Base-by-base conservation (phyloP, 805 yeast species). In the Pichia phayaonensis region DNA sequence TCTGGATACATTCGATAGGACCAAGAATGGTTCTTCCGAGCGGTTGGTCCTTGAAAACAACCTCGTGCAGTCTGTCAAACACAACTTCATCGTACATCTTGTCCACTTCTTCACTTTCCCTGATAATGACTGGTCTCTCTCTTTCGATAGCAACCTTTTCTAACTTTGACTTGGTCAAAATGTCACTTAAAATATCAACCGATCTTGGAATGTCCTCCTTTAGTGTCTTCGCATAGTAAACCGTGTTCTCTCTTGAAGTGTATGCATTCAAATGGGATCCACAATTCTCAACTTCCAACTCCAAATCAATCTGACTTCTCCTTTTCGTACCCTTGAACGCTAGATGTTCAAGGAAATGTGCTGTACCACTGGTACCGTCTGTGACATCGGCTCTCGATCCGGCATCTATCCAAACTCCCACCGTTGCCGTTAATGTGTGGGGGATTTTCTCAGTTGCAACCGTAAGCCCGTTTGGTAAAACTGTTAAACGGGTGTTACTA, bases 241-340 rank as follows among this genome's bases (percentile, higher is more conserved):
- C 99, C 1, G 99, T 94, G 69, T 90, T 90, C 65, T 94, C 99
- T 63, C 99, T 80, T 21, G 97, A 89, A 2, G 99, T 94, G 72
- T 94, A 94, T n/a, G 99, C 99, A 66, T 95, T 94, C 62, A 94
- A 79, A 70, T 94, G 99, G 24, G 97, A 89, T 4, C 99, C 99
- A 61, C 90, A 79, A 72, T 94, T 86, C 69, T 94, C 99, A 52
- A 94, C 88, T 69, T 94, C 98, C 44, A 90, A 72, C 68, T 94
- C 99, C 50, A 94, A 74, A 53, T 81, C 81, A 51, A 81, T 73
- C 72, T 94, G 98, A 13, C 88, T 72, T 65, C 99, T 79, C 50
- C 75, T 76, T 48, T 75, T 68, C 15, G 99, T 94, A 23, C 99
- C 99, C 66, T 94, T 94, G 74, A 94, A 94, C 11, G 98, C 95